phyloP scores from a whole-genome alignment of 352 stramenopile genomes.

The Pythium coloratum region DNA sequence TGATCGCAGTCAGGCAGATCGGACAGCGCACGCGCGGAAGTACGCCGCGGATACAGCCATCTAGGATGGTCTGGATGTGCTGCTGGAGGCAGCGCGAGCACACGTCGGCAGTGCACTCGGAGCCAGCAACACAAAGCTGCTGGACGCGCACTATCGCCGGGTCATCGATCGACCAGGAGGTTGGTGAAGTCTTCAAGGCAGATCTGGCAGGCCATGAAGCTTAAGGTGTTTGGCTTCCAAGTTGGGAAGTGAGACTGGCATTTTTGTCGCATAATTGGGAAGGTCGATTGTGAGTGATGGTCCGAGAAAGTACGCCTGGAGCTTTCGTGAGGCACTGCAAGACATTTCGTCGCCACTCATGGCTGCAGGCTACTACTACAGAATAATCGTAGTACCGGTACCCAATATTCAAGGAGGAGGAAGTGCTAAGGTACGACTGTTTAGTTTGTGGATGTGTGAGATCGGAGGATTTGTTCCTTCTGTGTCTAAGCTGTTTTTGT shows the following conservation, averaged over 20 bases:
- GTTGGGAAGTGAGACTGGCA: too few species aligned
- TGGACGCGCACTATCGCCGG: not conserved
- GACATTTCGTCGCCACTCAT: too few species aligned
- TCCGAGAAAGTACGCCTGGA: not conserved
- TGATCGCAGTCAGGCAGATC: conserved; percentile 34
- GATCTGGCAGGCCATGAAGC: conserved; percentile 15
- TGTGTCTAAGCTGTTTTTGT: too few species aligned
- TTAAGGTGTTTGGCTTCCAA: not conserved
- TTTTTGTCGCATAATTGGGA: not conserved
- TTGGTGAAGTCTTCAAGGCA: conserved; percentile 26
- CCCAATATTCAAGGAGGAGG: too few species aligned
- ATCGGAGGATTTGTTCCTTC: too few species aligned
- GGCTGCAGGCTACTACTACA: too few species aligned
- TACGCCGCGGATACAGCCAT: conserved; percentile 29
- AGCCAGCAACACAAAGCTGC: not conserved
- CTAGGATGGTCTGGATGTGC: not conserved
- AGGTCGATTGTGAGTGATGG: not conserved
- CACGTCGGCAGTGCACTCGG: not conserved
- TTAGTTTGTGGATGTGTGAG: too few species aligned
- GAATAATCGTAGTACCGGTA: too few species aligned
- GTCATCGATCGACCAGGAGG: conserved; percentile 6
- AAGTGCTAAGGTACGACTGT: too few species aligned
- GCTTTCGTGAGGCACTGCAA: too few species aligned
- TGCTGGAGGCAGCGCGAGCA: not conserved
- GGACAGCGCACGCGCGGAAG: conserved; percentile 38